Base-by-base conservation (phyloP, 148 eudicot species). In the Beta vulgaris region DNA sequence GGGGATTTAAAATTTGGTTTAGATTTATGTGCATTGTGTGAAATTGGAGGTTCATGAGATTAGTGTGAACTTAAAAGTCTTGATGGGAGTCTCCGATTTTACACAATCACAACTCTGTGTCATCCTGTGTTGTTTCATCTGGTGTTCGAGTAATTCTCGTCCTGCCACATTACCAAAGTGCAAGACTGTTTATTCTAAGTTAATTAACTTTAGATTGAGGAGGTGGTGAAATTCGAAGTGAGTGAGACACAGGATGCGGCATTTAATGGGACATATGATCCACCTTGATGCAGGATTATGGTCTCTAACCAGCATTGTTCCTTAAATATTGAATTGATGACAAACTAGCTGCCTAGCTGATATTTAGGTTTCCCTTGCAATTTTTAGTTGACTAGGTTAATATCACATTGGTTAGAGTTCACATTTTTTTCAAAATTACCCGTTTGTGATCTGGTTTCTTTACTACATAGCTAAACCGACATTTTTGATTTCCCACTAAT, bases 1-100 rank as follows among this genome's bases (percentile, higher is more conserved):
- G 69, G 69, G 69, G 26, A 5, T 66, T 66, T 10, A 10, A 66
- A 66, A 40, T 14, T 59, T 40, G 31, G 18, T 37, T 57, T 28
- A 43, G 46, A 26, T 29, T 43, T 43, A 21, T 42, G 31, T 64
- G 7, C 12, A 76, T 76, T 76, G 73, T 76, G 16, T 58, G 44
- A 59, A 76, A 69, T 76, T 57, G 46, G 68, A 76, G 78, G 69
- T 25, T 66, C 49, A 1, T 66, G 32, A 16, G 0, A 37, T 36
- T 66, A 51, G 57, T 51, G 57, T 11, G 2, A 11, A 19, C 25
- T 1, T 37, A 6, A 13, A 39, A 40, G 16, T 37, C 15, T 66
- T 40, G 49, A 23, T 40, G 29, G 14, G 48, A 66, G 18, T 32
- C 69, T 39, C 49, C 23, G 48, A 40, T 62, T 62, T 34, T 2